Evolutionary conservation across 768 basidiomycete genomes (phyloP).

Genomic region (Pleurotus platypus): DNA sequence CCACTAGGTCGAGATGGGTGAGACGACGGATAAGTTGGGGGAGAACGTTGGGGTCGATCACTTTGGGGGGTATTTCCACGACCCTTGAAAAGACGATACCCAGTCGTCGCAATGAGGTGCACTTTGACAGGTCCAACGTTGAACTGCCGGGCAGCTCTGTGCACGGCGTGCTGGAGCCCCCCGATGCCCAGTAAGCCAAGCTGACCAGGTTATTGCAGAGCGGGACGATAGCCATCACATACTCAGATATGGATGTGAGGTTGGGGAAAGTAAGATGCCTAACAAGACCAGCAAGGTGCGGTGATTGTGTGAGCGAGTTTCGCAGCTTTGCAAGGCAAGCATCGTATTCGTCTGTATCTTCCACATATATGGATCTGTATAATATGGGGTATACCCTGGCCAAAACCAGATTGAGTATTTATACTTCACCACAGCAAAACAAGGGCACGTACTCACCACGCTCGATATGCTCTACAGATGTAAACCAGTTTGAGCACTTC

Average conservation of each 20-base stretch:
- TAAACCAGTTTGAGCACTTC: background rate
- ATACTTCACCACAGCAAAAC: too few species aligned
- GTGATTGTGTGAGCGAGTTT: background rate
- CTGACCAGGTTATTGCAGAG: background rate
- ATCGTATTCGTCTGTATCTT: background rate
- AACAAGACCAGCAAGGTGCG: background rate
- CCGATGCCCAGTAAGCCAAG: background rate
- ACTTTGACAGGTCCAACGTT: background rate
- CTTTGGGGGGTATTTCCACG: background rate
- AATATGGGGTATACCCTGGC: background rate
- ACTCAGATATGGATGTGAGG: background rate
- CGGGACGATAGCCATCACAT: background rate
- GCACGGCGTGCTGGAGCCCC: background rate
- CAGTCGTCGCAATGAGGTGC: background rate
- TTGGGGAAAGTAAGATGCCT: background rate
- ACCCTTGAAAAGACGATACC: background rate
- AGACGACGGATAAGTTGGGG: background rate
- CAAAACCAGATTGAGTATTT: background rate
- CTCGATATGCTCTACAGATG: background rate
- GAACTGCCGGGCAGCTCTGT: background rate
- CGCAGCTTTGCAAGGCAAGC: background rate
- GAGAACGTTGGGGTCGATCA: background rate
- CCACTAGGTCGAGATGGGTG: background rate
- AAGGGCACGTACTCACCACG: background rate
- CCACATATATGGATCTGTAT: background rate